phyloP scores from a whole-genome alignment of 1,139 yeast species.

The Citeromyces hawaiiensis region DNA sequence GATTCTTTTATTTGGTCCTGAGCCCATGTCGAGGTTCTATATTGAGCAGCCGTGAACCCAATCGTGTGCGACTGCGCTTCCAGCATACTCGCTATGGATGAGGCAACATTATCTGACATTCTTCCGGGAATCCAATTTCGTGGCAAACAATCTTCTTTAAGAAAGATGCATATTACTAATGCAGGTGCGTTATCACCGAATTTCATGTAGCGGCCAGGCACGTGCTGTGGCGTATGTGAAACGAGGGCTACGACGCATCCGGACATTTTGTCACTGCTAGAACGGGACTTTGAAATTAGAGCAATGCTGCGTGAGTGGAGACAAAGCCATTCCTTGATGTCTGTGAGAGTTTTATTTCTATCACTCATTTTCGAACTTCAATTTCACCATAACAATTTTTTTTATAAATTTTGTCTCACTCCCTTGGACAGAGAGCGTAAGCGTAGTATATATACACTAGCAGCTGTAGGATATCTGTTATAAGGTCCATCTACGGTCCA shows the following conservation, averaged over 20 bases:
- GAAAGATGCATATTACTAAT: neutral
- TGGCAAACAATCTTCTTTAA: neutral
- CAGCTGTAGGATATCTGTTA: no score
- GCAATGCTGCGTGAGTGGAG: no score
- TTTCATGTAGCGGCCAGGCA: neutral
- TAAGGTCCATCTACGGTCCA: no score
- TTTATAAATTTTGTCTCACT: no score
- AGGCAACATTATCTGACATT: neutral
- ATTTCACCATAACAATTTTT: no score
- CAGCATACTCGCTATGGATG: neutral
- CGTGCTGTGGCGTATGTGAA: neutral
- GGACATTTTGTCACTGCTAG: neutral
- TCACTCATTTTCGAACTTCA: no score
- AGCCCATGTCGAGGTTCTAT: neutral
- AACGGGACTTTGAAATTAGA: no score
- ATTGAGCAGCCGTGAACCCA: neutral
- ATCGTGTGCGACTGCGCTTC: neutral
- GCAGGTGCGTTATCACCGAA: neutral
- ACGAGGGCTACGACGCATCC: neutral
- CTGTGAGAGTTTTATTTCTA: no score
- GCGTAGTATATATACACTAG: no score
- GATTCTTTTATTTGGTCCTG: conserved; percentile 27
- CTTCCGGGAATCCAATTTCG: neutral
- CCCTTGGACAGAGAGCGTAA: no score
- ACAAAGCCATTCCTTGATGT: no score